Evolutionary conservation across 2,329 filamentous ascomycete genomes (phyloP), one percentile per base, ranked within the genome.

Genomic region (Cercospora sojina): DNA sequence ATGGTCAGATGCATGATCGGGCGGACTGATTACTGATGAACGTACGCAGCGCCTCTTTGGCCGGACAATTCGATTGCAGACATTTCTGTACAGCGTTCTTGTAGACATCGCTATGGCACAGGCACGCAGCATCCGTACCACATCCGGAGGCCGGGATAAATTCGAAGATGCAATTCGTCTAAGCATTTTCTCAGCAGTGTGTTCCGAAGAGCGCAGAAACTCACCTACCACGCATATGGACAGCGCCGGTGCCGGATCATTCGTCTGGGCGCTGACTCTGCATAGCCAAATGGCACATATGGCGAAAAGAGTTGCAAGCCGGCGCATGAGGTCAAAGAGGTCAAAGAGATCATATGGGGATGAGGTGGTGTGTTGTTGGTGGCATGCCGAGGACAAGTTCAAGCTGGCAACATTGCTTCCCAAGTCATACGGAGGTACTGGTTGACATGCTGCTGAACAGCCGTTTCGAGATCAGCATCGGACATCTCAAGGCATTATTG

Each of bases 51-150:
- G 63, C 60, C 38, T 65, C 63, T 35, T 32, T 43, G 5, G 61
- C 58, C 6, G 63, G 60, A 38, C 63, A 65, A 27, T 61, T 65
- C 32, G 57, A 58, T 59, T 62, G 57, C 47, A 65, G 38, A 29
- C 63, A 65, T 18, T 53, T 65, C 27, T 60, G 31, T 8, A 65
- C 49, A 29, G 58, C 38, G 5, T 43, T 41, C 29, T 20, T 56
- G 32, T 57, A 65, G 10, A 47, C 5, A 3, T 25, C 20, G 31
- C 47, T 57, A 27, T 20, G 27, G 47, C 63, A 65, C 10, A 65
- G 32, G 31, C 63, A 65, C 23, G 57, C 32, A 18, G 58, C 47
- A 65, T 65, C 38, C 47, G 63, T 55, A 18, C 35, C 77, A 47
- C 63, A 65, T 35, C 62, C 62, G 18, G 62, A 64, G 20, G 55